These are phyloP conservation scores for Russula sp. DNA, from an alignment of 768 basidiomycete genomes.

Conservation along the genomic window DNA sequence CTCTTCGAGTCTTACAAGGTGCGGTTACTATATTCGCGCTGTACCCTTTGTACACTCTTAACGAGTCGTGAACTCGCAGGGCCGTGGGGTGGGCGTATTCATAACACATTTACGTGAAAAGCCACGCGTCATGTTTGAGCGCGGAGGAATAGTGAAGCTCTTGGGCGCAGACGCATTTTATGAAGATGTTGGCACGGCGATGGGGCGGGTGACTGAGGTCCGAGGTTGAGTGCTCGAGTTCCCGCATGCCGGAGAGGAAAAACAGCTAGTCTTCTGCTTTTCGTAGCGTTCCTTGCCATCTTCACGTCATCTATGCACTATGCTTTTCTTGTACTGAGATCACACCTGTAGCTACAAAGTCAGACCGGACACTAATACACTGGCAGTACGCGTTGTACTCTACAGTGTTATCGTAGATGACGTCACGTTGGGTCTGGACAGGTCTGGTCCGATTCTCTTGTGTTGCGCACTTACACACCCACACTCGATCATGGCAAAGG, in stretches of 20 bases:
- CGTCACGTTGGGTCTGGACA: neutral
- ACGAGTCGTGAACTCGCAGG: conserved; percentile 25
- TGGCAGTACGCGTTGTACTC: too few relatives aligned
- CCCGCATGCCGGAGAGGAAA: neutral
- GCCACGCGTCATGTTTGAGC: conserved; percentile 35
- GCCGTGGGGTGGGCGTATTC: conserved; percentile 38
- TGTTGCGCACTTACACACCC: too few relatives aligned
- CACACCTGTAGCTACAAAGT: too few relatives aligned
- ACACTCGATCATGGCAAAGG: conserved; percentile 2
- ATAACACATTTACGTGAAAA: conserved; percentile 38
- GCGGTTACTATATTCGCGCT: conserved; percentile 9
- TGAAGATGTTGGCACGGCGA: conserved; percentile 38
- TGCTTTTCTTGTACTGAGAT: neutral
- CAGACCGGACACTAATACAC: too few relatives aligned
- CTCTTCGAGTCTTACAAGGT: conserved; percentile 73
- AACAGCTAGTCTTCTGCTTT: neutral
- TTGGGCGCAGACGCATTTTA: conserved; percentile 41
- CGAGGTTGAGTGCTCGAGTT: neutral
- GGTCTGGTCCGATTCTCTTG: neutral
- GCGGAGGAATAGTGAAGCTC: conserved; percentile 37
- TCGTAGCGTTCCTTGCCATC: neutral
- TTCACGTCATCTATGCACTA: neutral
- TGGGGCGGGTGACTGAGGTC: conserved; percentile 30
- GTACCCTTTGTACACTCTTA: neutral
- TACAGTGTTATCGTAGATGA: neutral